These are phyloP conservation scores for Linderniella brevidens DNA, from an alignment of 257 asterid species.

Conservation along the genomic window DNA sequence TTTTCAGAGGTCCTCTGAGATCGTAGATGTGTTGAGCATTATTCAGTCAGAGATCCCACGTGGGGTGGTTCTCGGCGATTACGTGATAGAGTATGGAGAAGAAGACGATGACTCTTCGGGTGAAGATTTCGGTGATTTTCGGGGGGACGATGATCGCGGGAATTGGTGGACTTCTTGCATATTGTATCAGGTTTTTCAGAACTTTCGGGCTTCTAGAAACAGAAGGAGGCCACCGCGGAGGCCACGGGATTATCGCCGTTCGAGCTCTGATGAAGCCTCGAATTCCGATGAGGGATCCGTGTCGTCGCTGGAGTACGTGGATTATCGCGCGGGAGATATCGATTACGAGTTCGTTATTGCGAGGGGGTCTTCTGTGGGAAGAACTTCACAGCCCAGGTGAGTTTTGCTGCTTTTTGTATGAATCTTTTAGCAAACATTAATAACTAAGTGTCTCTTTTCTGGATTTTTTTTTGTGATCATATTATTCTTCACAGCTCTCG, in stretches of 20 bases:
- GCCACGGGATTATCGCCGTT: conserved; percentile 34
- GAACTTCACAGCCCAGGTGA: conserved; percentile 49
- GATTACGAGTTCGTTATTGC: conserved; percentile 42
- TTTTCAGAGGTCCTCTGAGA: conserved; percentile 77
- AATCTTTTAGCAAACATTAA: background rate
- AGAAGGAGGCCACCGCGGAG: conserved; percentile 73
- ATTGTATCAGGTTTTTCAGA: conserved; percentile 61
- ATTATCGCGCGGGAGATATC: conserved; percentile 36
- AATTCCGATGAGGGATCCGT: conserved; percentile 75
- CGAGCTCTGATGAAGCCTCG: conserved; percentile 42
- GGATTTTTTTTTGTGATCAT: conserved; percentile 6
- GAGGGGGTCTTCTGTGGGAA: conserved; percentile 34
- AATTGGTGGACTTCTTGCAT: conserved; percentile 87
- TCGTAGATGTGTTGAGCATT: conserved; percentile 67
- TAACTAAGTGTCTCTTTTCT: background rate
- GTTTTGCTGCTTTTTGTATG: conserved; percentile 1
- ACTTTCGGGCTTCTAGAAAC: conserved; percentile 57
- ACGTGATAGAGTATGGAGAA: conserved; percentile 75
- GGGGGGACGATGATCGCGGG: conserved; percentile 26
- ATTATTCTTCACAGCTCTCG: conserved; percentile 33
- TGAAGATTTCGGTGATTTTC: conserved; percentile 59
- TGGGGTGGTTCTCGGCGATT: conserved; percentile 80
- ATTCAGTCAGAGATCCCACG: conserved; percentile 74
- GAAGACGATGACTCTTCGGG: conserved; percentile 55
- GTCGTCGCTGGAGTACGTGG: conserved; percentile 46